These are phyloP conservation scores for Exophiala phaeomuriformis DNA, from an alignment of 2,329 filamentous ascomycete genomes.

Conservation along the genomic window DNA sequence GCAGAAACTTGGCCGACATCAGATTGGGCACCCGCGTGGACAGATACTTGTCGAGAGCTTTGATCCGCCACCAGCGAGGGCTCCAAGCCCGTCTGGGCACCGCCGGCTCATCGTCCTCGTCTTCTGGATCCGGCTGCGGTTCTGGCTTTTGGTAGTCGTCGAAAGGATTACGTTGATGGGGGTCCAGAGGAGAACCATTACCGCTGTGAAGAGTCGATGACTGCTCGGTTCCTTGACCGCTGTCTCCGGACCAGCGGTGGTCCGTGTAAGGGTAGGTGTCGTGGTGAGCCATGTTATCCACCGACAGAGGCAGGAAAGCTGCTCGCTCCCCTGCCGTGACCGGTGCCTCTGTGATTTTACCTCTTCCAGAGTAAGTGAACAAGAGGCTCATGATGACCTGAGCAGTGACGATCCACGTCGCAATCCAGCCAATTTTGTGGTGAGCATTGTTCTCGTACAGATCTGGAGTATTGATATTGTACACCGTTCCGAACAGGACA, in stretches of 20 bases:
- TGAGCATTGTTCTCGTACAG: constrained; percentile 84
- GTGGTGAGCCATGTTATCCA: constrained; percentile 48
- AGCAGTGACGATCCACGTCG: constrained; percentile 62
- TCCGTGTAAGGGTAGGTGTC: constrained; percentile 36
- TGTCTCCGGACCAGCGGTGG: constrained; percentile 61
- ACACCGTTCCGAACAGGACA: constrained; percentile 59
- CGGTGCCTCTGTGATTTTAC: constrained; percentile 31
- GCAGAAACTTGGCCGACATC: constrained; percentile 40
- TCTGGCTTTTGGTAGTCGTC: constrained; percentile 44
- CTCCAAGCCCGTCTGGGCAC: constrained; percentile 19
- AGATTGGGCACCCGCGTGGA: constrained; percentile 46
- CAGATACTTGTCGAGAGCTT: constrained; percentile 46
- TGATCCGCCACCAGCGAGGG: constrained; percentile 34
- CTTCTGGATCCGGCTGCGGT: constrained; percentile 34
- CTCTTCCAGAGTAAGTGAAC: constrained; percentile 50
- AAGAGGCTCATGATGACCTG: constrained; percentile 65
- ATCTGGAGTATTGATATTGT: constrained; percentile 75
- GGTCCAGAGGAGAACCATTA: constrained; percentile 55
- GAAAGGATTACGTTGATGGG: constrained; percentile 41
- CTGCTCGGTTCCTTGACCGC: constrained; percentile 66
- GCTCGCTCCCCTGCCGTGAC: constrained; percentile 43
- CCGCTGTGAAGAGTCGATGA: constrained; percentile 60
- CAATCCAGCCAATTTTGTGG: constrained; percentile 78
- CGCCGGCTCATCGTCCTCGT: constrained; percentile 42
- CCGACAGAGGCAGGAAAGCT: constrained; percentile 57